Base-by-base conservation (phyloP, 129 eudicot genomes). In the Dittrichia graveolens region DNA sequence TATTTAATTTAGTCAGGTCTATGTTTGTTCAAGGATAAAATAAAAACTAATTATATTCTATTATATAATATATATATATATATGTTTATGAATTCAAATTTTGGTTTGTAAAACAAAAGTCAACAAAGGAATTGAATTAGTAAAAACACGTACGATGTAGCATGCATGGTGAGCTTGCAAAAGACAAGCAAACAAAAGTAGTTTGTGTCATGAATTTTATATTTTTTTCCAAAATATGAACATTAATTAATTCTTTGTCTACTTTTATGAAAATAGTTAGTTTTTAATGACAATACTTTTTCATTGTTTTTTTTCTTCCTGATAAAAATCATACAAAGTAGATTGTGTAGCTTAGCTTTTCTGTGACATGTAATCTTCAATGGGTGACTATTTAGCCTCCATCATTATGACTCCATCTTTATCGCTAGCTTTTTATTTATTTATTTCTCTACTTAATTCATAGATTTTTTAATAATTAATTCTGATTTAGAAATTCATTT, bases 341-440 rank as follows among this genome's bases (percentile, higher is more conserved):
- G 96, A 92, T 87, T 78, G 82, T 69, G 82, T 65, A 87, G 91
- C 85, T 79, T 78, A 73, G 86, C 98, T 92, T 92, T 92, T 87
- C 56, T 81, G 83, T 67, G 81, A 83, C 96, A 89, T 87, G 88
- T 61, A 73, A 84, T 86, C 85, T 75, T 83, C 48, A 15, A 73
- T 71, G 65, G 83, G 66, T 83, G 88, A 85, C 82, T 75, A 69
- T 64, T 77, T 72, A 82, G 81, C 87, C 90, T 69, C 52, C 75
- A 65, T 62, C 35, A 75, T 81, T 62, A 87, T 85, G 85, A 87
- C 78, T 85, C 74, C 71, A 74, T 11, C 31, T 78, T 86, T 80
- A 47, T 65, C 83, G 63, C 54, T 24, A n/a, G n/a, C n/a, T n/a
- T n/a, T n/a, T 49, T 59, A 59, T 60, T 24, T 60, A 35, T 60